A percentile compares a stretch with the other conserved stretches of the same genome.
phyloP scores from a whole-genome alignment of 1,284 basidiomycete genomes.

The Leccinum brunneo-olivaceum region DNA sequence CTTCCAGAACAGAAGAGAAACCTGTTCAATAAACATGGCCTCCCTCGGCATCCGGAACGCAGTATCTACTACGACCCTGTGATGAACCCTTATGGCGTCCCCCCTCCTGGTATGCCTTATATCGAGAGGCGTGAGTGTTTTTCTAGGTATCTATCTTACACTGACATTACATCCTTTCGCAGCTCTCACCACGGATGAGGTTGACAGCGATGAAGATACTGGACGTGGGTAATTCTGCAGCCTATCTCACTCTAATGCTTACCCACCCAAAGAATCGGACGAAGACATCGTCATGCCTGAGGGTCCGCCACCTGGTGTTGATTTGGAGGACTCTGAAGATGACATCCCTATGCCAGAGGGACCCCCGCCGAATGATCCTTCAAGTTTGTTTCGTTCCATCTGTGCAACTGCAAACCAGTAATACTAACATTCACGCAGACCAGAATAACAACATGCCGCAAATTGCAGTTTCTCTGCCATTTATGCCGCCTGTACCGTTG shows the following conservation, averaged over 20 bases:
- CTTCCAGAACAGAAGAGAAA: conserved; percentile 48
- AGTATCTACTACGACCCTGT: conserved; percentile 91
- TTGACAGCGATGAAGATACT: conserved; percentile 52
- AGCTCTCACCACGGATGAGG: conserved; percentile 60
- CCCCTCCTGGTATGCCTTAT: conserved; percentile 95
- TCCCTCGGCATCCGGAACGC: conserved; percentile 79
- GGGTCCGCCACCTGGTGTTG: conserved; percentile 54
- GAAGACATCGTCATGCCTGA: conserved; percentile 67
- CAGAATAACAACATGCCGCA: conserved; percentile 17
- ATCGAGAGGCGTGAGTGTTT: conserved; percentile 68
- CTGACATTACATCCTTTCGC: conserved; percentile 2
- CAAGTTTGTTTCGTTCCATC: conserved; percentile 16
- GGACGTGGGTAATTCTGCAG: conserved; percentile 34
- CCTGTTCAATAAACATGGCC: conserved; percentile 74
- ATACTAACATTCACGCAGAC: conserved; percentile 14
- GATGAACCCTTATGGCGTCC: conserved; percentile 92
- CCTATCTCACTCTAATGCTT: not conserved
- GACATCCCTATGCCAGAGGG: conserved; percentile 86
- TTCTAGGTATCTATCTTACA: conserved; percentile 2
- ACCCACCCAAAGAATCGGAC: conserved; percentile 32
- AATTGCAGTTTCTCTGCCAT: conserved; percentile 6
- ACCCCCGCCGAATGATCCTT: conserved; percentile 49
- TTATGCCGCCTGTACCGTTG: conserved; percentile 26
- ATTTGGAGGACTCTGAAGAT: conserved; percentile 43
- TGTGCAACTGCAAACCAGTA: conserved; percentile 5